These are phyloP conservation scores for Bipolaris victoriae DNA, from an alignment of 2,329 filamentous ascomycete genomes.

Conservation along the genomic window DNA sequence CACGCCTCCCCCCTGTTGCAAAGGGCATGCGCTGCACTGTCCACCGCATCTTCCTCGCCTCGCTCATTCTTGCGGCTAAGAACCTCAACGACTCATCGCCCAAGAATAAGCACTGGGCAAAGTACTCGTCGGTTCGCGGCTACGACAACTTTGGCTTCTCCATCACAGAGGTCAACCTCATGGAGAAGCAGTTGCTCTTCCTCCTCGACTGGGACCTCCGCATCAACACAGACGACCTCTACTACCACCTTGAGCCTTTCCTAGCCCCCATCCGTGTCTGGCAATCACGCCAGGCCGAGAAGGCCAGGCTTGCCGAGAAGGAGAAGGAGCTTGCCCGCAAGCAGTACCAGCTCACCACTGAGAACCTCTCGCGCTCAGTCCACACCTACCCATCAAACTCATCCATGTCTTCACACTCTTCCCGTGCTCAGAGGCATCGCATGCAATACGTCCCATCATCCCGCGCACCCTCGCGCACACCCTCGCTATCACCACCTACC, in stretches of 20 bases:
- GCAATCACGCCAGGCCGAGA: conserved; percentile 61
- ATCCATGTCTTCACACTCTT: conserved; percentile 44
- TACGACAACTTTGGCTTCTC: conserved; percentile 86
- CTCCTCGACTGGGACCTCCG: conserved; percentile 93
- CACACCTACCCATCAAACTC: conserved; percentile 46
- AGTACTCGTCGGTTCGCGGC: conserved; percentile 79
- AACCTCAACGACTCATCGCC: conserved; percentile 98
- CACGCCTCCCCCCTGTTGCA: conserved; percentile 87
- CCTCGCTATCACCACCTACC: conserved; percentile 57
- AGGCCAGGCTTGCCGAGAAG: conserved; percentile 55
- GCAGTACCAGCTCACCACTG: conserved; percentile 48
- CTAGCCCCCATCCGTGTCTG: conserved; percentile 78
- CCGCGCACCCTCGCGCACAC: conserved; percentile 53
- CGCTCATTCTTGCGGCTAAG: conserved; percentile 87
- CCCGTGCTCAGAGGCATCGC: conserved; percentile 29
- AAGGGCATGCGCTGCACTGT: conserved; percentile 96
- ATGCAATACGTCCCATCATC: conserved; percentile 41
- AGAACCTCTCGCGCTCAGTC: conserved; percentile 47
- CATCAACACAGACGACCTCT: conserved; percentile 83
- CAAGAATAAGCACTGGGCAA: conserved; percentile 99
- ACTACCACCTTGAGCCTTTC: conserved; percentile 85
- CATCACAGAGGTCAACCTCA: conserved; percentile 94
- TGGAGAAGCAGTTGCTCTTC: conserved; percentile 98
- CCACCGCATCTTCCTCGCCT: conserved; percentile 94
- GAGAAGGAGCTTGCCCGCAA: conserved; percentile 51